Conservation (phyloP, 768 basidiomycete species). For the Ramaria sp. region DNA sequence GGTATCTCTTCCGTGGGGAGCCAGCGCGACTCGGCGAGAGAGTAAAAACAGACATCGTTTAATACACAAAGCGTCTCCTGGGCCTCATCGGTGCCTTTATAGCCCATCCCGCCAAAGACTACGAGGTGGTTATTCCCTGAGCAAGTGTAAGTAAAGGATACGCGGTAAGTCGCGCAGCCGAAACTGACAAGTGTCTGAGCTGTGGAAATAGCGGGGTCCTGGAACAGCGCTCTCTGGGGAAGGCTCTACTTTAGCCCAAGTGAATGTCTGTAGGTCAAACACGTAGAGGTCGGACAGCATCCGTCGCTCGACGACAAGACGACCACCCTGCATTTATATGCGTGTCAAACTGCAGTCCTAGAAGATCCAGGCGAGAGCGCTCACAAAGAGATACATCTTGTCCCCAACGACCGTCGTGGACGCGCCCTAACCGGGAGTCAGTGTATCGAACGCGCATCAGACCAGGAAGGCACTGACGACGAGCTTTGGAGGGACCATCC, state of each 20-base stretch:
- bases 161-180: not conserved
- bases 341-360: not conserved
- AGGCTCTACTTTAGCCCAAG: slow-evolving; percentile 63
- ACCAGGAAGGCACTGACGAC: slow-evolving; percentile 45
- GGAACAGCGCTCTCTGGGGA: slow-evolving; percentile 63
- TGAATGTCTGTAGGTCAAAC: slow-evolving; percentile 73
- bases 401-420: slow-evolving; percentile 85
- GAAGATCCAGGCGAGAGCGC: slow-evolving; percentile 16
- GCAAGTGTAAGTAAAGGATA: not conserved
- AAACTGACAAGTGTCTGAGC: slow-evolving; percentile 67
- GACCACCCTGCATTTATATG: slow-evolving; percentile 52
- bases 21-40: slow-evolving; percentile 65
- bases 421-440: slow-evolving; percentile 47
- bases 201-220: slow-evolving; percentile 88
- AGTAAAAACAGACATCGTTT: slow-evolving; percentile 85
- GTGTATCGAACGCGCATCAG: not conserved
- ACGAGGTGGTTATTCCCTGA: slow-evolving; percentile 84
- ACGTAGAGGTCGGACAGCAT: slow-evolving; percentile 89
- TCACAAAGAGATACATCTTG: slow-evolving; percentile 83
- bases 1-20: slow-evolving; percentile 28
- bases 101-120: slow-evolving; percentile 93
- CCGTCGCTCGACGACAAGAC: slow-evolving; percentile 73
- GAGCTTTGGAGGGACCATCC: slow-evolving; percentile 81
- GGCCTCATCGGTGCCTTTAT: slow-evolving; percentile 55
- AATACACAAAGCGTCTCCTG: slow-evolving; percentile 84